Conservation (phyloP, 441 rosid species). For the Erodium moschatum region DNA sequence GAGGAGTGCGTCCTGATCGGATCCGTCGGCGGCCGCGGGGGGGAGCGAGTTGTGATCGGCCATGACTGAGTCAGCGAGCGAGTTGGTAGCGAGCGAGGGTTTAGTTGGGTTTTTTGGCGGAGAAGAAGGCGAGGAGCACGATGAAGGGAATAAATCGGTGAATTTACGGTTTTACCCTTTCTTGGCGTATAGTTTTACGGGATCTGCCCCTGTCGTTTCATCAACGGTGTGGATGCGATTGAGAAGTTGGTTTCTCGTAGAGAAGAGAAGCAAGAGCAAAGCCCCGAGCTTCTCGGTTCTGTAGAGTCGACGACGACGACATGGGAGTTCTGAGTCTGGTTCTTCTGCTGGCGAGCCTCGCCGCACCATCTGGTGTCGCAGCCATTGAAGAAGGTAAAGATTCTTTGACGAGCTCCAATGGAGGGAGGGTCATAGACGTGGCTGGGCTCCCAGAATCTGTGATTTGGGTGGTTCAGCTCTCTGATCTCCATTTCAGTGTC, state of each 20-base stretch:
- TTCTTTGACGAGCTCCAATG: not conserved
- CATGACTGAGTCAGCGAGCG: not conserved
- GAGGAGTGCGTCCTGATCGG: conserved; percentile 16
- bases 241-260: no score
- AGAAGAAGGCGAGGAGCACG: not conserved
- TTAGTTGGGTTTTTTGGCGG: not conserved
- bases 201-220: no score
- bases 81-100: not conserved
- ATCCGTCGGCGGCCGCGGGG: not conserved
- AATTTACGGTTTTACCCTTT: no score
- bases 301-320: no score
- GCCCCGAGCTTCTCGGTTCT: no score
- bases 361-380: not conserved
- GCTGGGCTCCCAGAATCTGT: conserved; percentile 48
- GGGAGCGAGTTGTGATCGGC: conserved; percentile 3
- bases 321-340: not conserved
- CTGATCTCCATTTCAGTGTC: conserved; percentile 95
- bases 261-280: no score
- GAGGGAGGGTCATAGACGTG: conserved; percentile 35
- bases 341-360: not conserved
- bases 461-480: conserved; percentile 84
- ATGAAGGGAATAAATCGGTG: no score
- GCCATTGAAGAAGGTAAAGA: not conserved
- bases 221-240: no score
- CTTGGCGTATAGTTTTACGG: no score